Evolutionary conservation across 257 asterid genomes (phyloP).

Genomic region (Solanum okadae): DNA sequence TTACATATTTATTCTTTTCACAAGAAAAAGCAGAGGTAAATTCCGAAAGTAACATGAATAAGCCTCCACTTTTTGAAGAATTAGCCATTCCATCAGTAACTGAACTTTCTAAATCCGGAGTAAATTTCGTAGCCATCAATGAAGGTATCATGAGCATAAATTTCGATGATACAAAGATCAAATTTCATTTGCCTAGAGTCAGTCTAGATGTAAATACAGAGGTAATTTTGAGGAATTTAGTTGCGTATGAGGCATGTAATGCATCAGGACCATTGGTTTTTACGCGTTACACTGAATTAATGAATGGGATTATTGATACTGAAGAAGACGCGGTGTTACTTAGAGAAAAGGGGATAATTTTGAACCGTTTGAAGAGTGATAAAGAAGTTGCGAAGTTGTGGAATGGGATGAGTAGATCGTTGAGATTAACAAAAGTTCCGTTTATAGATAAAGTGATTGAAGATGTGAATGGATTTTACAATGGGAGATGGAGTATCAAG

Average conservation of each 20-base stretch:
- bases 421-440: constrained; percentile 20
- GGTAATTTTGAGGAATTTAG: constrained; percentile 23
- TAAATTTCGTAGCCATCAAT: constrained; percentile 3
- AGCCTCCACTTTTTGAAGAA: constrained; percentile 29
- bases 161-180: constrained; percentile 3
- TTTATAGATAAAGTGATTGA: constrained; percentile 21
- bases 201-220: constrained; percentile 16
- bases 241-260: constrained; percentile 29
- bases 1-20: constrained; percentile 6
- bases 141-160: constrained; percentile 12
- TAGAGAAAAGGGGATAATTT: constrained; percentile 19
- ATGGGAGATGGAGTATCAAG: constrained; percentile 9
- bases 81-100: constrained; percentile 22
- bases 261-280: constrained; percentile 23
- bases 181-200: constrained; percentile 15
- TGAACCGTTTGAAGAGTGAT: constrained; percentile 25
- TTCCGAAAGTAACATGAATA: not conserved
- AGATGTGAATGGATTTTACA: constrained; percentile 23
- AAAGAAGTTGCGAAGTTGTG: constrained; percentile 17
- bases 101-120: constrained; percentile 11
- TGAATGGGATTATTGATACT: constrained; percentile 29
- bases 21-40: not conserved
- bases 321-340: constrained; percentile 21
- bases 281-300: constrained; percentile 23
- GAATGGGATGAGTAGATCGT: constrained; percentile 30